Base-by-base conservation (phyloP, 2,329 filamentous ascomycete genomes). In the Ophidiomyces ophidiicola region DNA sequence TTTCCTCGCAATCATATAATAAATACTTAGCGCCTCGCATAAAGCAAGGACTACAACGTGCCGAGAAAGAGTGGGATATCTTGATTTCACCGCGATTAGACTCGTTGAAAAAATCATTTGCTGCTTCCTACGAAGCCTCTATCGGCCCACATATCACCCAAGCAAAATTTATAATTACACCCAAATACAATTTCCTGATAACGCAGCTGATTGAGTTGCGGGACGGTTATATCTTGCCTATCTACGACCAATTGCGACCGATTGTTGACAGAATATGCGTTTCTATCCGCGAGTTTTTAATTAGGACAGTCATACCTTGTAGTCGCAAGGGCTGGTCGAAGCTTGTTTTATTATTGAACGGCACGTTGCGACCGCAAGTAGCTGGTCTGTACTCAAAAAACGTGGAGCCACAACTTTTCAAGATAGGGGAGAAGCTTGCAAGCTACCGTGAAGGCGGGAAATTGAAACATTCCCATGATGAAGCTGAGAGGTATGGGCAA, bases 361-460 rank as follows among this genome's bases (percentile, higher is more conserved):
- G 75, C 32, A 79, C 77, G 1, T 66, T 96, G 11, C 90, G 83
- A 80, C 88, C 88, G 1, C 79, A 81, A 47, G 46, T 94, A 7
- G 76, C 81, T 18, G 71, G 82, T 10, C 64, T 94, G 4, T 96
- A 96, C 54, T 74, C 79, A 7, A 79, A 94, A 54, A 94, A 93
- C 51, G 87, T 98, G 3, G 87, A 96, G 63, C 92, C 92, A 10
- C 92, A 98, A 60, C 71, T 98, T 10, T 74, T 88, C 41, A 84
- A 86, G 52, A 96, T 98, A 52, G 83, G 84, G 8, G 82, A 94
- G 63, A 78, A 87, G 32, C 72, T 98, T 7, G 87, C 86, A 28
- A 67, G 64, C 46, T 70, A 70, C 43, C 61, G 69, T 15, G 69
- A 74, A 50, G 74, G 74, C 14, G 75, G 74, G 55, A 77, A 74